Percentiles rank a stretch among this genome's conserved stretches.
Conservation (phyloP, 192 early-diverging fungal genomes). For the Tieghemiomyces parasiticus region DNA sequence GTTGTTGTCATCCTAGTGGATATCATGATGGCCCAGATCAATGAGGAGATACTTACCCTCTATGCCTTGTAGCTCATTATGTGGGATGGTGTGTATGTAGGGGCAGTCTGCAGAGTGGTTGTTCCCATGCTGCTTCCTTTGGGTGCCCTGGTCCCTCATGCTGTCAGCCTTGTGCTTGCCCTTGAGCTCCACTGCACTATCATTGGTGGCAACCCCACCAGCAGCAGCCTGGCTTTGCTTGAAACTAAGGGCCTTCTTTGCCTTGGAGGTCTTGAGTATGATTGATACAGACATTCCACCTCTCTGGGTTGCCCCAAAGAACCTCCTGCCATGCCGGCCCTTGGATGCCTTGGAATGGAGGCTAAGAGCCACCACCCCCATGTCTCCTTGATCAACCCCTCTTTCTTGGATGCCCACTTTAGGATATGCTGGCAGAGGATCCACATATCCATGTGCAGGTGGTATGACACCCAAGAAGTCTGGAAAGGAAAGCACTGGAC, state of each 20-base stretch:
- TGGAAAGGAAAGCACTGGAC: slow-evolving; percentile 9
- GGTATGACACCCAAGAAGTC: neutral
- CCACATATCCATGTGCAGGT: slow-evolving; percentile 4
- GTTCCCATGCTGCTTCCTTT: neutral
- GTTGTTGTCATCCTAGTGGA: neutral
- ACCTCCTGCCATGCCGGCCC: neutral
- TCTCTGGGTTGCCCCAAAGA: neutral
- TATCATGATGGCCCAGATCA: neutral
- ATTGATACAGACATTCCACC: neutral
- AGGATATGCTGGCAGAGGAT: slow-evolving; percentile 4
- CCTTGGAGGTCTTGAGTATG: neutral
- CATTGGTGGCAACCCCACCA: neutral
- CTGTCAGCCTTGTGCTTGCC: neutral
- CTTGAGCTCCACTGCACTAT: neutral
- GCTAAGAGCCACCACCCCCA: neutral
- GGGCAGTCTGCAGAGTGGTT: neutral
- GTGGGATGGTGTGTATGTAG: neutral
- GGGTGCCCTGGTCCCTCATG: neutral
- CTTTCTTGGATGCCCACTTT: neutral
- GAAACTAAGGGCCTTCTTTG: neutral
- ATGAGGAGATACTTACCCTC: neutral
- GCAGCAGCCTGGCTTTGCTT: neutral
- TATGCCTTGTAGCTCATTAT: neutral
- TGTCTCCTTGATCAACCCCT: neutral
- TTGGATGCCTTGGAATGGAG: neutral